Percentiles rank a stretch among this genome's conserved stretches.
These are phyloP conservation scores for Heritiera littoralis DNA, from an alignment of 345 rosid genomes.

Conservation along the genomic window DNA sequence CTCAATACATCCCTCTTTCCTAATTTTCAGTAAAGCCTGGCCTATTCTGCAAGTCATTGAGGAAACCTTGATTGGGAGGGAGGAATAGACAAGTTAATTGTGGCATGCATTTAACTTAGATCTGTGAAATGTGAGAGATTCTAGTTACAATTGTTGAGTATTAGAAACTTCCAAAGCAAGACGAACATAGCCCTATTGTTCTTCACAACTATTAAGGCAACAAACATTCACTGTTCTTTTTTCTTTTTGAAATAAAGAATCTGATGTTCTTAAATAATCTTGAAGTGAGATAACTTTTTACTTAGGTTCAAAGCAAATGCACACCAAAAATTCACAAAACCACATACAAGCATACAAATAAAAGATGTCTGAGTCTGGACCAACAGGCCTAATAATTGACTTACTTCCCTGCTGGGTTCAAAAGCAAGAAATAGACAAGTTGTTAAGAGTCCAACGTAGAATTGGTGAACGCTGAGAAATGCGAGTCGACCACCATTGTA, in stretches of 20 bases:
- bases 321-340: not conserved
- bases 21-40: not conserved
- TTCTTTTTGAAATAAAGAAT: not conserved
- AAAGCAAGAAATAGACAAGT: not conserved
- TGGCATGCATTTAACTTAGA: constrained; percentile 6
- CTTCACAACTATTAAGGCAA: not conserved
- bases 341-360: not conserved
- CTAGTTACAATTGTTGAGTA: not conserved
- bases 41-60: not conserved
- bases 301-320: not conserved
- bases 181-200: not conserved
- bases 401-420: not conserved
- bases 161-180: not conserved
- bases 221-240: not conserved
- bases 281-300: not conserved
- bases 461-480: not conserved
- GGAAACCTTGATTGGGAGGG: not conserved
- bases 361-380: not conserved
- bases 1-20: not conserved
- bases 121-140: not conserved
- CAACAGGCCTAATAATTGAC: not conserved
- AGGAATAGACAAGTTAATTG: not conserved
- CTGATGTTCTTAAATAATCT: not conserved
- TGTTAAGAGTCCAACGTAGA: not conserved
- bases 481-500: not conserved